phyloP scores from a whole-genome alignment of 2,329 filamentous ascomycete genomes.

The Alternaria panax region DNA sequence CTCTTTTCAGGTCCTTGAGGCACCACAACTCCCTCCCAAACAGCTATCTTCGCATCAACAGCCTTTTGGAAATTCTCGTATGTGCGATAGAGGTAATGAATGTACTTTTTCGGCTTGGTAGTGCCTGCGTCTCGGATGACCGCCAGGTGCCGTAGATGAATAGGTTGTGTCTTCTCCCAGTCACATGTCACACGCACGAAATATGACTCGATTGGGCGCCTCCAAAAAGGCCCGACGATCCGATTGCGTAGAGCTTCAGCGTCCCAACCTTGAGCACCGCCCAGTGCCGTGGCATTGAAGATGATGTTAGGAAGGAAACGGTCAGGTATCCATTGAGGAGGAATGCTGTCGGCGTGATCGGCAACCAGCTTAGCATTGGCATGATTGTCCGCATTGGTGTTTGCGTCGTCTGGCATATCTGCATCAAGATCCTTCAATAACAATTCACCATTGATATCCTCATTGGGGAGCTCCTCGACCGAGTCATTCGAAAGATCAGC shows the following conservation, averaged over 20 bases:
- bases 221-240: conserved; percentile 61
- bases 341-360: conserved; percentile 43
- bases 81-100: conserved; percentile 64
- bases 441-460: conserved; percentile 40
- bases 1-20: conserved; percentile 29
- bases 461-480: conserved; percentile 35
- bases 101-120: conserved; percentile 51
- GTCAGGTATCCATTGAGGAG: conserved; percentile 65
- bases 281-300: conserved; percentile 56
- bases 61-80: conserved; percentile 60
- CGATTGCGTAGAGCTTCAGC: conserved; percentile 52
- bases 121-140: conserved; percentile 63
- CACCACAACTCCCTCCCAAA: conserved; percentile 62
- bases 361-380: conserved; percentile 2
- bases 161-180: conserved; percentile 66
- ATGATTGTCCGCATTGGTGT: conserved; percentile 32
- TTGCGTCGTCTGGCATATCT: conserved; percentile 34
- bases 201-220: conserved; percentile 62
- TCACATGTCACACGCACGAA: conserved; percentile 62
- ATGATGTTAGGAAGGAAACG: conserved; percentile 60
- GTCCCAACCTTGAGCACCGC: conserved; percentile 59
- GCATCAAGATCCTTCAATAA: conserved; percentile 44
- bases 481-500: conserved; percentile 15
- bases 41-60: conserved; percentile 58
- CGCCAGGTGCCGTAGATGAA: conserved; percentile 63